Conservation (phyloP, 208 protist species). For the Angomonas deanei region DNA sequence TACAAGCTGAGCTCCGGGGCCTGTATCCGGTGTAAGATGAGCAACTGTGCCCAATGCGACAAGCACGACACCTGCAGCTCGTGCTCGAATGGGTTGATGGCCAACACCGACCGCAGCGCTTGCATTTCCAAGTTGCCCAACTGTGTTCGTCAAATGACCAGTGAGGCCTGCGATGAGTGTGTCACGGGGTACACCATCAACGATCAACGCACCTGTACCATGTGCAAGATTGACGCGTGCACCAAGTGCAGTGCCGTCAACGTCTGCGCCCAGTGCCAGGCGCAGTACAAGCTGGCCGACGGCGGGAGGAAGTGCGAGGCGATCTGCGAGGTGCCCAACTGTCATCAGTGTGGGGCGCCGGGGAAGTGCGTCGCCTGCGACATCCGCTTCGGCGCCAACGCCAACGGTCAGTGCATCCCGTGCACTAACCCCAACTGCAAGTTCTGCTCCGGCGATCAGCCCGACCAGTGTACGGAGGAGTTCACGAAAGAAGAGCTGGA, state of each 20-base stretch:
- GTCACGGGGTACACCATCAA: too few relatives aligned
- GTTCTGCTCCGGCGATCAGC: neutral
- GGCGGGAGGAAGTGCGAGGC: too few relatives aligned
- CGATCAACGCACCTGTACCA: too few relatives aligned
- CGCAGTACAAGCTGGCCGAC: too few relatives aligned
- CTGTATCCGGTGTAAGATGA: neutral
- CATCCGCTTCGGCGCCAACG: neutral
- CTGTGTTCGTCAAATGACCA: neutral
- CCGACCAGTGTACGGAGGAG: neutral
- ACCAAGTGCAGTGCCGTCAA: too few relatives aligned
- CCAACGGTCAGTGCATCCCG: neutral
- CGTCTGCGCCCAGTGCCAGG: too few relatives aligned
- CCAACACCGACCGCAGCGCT: neutral
- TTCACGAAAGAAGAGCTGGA: neutral
- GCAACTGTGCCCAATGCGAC: neutral
- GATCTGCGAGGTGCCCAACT: too few relatives aligned
- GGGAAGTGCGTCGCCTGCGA: neutral
- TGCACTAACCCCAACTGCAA: neutral
- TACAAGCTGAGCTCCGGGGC: neutral
- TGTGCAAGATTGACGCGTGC: too few relatives aligned
- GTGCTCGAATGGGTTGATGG: neutral
- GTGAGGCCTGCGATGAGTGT: too few relatives aligned
- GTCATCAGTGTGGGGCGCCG: too few relatives aligned
- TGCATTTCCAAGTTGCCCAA: neutral
- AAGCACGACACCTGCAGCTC: neutral